A percentile compares a stretch with the other conserved stretches of the same genome.
These are phyloP conservation scores for Colletotrichum navitas DNA, from an alignment of 2,329 filamentous ascomycete species.

Conservation along the genomic window DNA sequence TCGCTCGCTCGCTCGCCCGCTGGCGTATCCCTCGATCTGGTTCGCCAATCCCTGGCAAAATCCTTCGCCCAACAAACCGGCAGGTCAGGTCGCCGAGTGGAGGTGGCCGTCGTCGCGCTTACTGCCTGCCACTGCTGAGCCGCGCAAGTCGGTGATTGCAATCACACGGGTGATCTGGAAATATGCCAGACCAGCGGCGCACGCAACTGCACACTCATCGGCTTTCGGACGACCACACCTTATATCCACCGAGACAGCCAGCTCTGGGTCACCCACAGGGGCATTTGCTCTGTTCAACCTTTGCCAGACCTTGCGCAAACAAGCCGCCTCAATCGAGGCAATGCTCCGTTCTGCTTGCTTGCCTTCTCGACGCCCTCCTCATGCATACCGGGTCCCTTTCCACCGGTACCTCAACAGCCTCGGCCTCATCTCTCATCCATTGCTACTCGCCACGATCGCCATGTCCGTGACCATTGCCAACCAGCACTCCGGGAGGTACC, in stretches of 20 bases:
- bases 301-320: conserved; percentile 1
- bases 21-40: background rate
- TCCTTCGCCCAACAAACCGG: background rate
- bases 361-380: conserved; percentile 7
- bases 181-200: background rate
- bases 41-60: background rate
- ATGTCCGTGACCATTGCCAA: background rate
- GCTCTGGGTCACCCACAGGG: background rate
- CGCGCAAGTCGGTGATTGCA: background rate
- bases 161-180: background rate
- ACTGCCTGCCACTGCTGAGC: background rate
- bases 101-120: background rate
- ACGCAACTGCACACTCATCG: background rate
- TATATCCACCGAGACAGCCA: background rate
- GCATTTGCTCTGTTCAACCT: conserved; percentile 12
- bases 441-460: no score
- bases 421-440: background rate
- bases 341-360: conserved; percentile 21
- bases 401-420: background rate
- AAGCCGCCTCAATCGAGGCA: conserved; percentile 30
- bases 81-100: background rate
- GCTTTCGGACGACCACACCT: background rate
- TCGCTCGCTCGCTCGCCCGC: background rate
- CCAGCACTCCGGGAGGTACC: background rate
- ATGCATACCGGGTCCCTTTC: conserved; percentile 6